These are phyloP conservation scores for Boletellus dicymbophilus DNA, from an alignment of 1,284 basidiomycete species.

Conservation along the genomic window DNA sequence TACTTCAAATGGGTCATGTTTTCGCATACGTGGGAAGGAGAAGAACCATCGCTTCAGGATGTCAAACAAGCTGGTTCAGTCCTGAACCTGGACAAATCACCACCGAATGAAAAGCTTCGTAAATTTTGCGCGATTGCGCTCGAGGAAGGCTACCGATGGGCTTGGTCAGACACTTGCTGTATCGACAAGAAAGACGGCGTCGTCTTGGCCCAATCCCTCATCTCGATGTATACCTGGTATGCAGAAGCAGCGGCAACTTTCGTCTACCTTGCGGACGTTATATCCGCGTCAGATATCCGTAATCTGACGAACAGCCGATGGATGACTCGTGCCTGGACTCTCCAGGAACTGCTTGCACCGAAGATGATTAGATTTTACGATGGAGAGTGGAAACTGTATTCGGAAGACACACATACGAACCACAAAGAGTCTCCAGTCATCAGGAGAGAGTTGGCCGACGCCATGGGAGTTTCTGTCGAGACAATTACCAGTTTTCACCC, in stretches of 20 bases:
- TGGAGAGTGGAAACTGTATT: conserved; percentile 8
- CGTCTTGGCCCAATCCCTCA: conserved; percentile 3
- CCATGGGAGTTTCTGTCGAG: neutral
- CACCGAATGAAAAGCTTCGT: conserved; percentile 8
- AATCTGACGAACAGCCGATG: conserved; percentile 11
- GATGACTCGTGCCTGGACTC: conserved; percentile 18
- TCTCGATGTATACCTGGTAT: conserved; percentile 17
- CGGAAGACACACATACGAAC: conserved; percentile 2
- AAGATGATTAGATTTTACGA: conserved; percentile 12
- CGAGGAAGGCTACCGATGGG: neutral
- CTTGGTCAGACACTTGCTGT: too few relatives aligned
- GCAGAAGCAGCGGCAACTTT: conserved; percentile 1
- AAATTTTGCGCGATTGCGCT: conserved; percentile 1
- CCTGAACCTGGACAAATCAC: conserved; percentile 1
- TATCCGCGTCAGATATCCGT: neutral
- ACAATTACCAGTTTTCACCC: conserved; percentile 4
- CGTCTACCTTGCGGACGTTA: conserved; percentile 5
- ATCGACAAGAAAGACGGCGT: conserved; percentile 8
- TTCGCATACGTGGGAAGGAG: conserved; percentile 19
- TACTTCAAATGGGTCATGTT: conserved; percentile 19
- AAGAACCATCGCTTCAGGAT: conserved; percentile 15
- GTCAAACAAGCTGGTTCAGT: conserved; percentile 6
- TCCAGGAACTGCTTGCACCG: conserved; percentile 16
- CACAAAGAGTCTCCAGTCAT: conserved; percentile 15
- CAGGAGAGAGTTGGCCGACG: conserved; percentile 1